These are phyloP conservation scores for Boletus tomentosulus DNA, from an alignment of 768 basidiomycete genomes.

Conservation along the genomic window DNA sequence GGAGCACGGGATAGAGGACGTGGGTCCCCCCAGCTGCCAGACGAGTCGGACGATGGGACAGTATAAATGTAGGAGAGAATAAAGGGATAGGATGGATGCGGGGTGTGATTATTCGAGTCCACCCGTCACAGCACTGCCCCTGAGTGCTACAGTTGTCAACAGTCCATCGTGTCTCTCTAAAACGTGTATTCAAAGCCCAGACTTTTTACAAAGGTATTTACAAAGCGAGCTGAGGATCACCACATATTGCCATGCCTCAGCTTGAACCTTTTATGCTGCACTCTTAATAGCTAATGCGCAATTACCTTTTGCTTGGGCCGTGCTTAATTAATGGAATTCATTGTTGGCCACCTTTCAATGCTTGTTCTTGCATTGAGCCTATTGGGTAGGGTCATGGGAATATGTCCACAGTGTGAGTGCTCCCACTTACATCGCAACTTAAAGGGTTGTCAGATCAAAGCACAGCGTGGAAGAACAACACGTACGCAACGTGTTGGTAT, in stretches of 20 bases:
- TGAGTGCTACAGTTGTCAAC: not conserved
- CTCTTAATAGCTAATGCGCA: not conserved
- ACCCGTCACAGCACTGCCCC: conserved; percentile 3
- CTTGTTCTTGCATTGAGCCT: conserved; percentile 6
- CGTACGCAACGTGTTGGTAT: conserved; percentile 3
- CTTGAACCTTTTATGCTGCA: no score
- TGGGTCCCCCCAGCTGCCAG: conserved; percentile 4
- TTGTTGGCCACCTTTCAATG: not conserved
- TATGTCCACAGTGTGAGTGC: not conserved
- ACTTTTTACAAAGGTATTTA: not conserved
- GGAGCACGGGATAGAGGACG: conserved; percentile 5
- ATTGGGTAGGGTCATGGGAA: not conserved
- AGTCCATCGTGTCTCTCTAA: not conserved
- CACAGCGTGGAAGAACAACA: not conserved
- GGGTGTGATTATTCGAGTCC: conserved; percentile 7
- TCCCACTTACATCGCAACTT: conserved; percentile 8
- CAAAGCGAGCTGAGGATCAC: not conserved
- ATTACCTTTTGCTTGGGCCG: not conserved
- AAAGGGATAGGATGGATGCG: conserved; percentile 6
- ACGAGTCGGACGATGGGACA: not conserved
- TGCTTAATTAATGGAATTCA: not conserved
- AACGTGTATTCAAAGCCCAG: not conserved
- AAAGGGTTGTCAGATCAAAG: not conserved
- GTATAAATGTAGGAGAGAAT: not conserved
- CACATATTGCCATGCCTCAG: not conserved